Conservation (phyloP, 2,329 filamentous ascomycete genomes). For the Nannizziopsis barbatae region DNA sequence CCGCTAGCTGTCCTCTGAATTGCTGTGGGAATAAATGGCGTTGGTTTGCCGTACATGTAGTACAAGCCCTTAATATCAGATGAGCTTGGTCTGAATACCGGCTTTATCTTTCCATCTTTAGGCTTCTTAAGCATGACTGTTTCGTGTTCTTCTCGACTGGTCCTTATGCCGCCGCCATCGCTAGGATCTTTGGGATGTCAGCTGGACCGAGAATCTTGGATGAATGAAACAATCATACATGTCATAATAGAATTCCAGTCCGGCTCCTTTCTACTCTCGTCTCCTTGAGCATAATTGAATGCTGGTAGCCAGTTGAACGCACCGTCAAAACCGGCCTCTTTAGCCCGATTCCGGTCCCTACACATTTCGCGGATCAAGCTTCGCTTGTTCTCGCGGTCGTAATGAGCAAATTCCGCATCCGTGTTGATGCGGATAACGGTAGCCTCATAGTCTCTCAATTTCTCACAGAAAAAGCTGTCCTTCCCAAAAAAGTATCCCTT, state of each 20-base stretch:
- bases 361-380: background rate
- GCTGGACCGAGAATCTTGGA: background rate
- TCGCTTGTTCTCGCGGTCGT: background rate
- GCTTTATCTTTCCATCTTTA: background rate
- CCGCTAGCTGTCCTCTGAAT: background rate
- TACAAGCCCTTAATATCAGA: background rate
- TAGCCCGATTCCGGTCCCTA: background rate
- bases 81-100: background rate
- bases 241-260: constrained; percentile 5
- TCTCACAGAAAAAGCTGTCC: constrained; percentile 3
- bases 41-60: background rate
- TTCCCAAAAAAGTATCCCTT: background rate
- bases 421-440: background rate
- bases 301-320: background rate
- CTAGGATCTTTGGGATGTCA: background rate
- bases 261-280: background rate
- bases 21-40: background rate
- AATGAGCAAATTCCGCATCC: background rate
- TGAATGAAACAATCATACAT: background rate
- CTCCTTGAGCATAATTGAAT: background rate
- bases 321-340: background rate
- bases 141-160: background rate
- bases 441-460: constrained; percentile 1
- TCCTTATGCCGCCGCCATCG: background rate
- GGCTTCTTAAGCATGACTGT: background rate